Conservation (phyloP, 2,329 filamentous ascomycete species). For the Aspergillus sergii region DNA sequence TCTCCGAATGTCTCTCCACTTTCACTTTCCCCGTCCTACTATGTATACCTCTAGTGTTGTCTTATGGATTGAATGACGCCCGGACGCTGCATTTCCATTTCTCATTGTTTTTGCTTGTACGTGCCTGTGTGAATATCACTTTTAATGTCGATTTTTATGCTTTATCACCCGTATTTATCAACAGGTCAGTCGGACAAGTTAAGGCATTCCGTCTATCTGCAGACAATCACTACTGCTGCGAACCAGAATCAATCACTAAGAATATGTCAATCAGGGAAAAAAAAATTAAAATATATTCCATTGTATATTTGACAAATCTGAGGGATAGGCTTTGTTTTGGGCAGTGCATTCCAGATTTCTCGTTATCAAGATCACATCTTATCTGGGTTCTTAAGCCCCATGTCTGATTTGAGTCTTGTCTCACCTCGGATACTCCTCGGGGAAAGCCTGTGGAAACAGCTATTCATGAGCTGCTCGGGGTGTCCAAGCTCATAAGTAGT, state of each 20-base stretch:
- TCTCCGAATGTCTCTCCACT: constrained; percentile 25
- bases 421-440: not conserved
- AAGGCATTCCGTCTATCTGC: not conserved
- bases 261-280: not conserved
- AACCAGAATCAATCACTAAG: not conserved
- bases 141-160: not conserved
- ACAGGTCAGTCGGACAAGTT: not conserved
- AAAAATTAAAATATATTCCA: not conserved
- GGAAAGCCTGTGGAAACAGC: not conserved
- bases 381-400: not conserved
- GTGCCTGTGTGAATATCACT: not conserved
- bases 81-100: not conserved
- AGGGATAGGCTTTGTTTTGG: not conserved
- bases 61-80: not conserved
- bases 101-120: not conserved
- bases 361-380: not conserved
- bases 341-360: not conserved
- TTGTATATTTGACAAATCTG: not conserved
- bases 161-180: not conserved
- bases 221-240: not conserved
- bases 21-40: not conserved
- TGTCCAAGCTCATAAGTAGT: not conserved
- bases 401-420: not conserved
- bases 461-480: not conserved
- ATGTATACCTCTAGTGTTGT: not conserved